A percentile compares a stretch with the other conserved stretches of the same genome.
phyloP scores from a whole-genome alignment of 1,284 basidiomycete species.

The Phylloporus sp. region DNA sequence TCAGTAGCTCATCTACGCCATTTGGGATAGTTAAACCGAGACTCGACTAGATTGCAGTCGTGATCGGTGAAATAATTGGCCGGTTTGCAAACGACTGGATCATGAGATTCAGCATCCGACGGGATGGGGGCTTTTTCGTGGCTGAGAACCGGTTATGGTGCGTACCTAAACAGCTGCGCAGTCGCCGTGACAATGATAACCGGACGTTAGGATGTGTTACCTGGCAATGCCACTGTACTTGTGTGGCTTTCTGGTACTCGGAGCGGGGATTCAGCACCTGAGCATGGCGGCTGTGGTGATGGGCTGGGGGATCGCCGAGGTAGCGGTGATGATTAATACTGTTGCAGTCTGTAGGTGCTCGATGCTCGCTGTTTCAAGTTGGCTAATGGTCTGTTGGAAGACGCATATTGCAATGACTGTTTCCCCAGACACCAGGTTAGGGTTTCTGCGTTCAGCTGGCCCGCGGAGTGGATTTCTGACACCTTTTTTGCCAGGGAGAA shows the following conservation, averaged over 20 bases:
- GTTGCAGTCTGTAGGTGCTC: slow-evolving; percentile 57
- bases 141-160: slow-evolving; percentile 73
- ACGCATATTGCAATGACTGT: slow-evolving; percentile 55
- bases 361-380: background rate
- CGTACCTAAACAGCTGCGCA: slow-evolving; percentile 11
- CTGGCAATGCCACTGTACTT: slow-evolving; percentile 65
- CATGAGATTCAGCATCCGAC: slow-evolving; percentile 56
- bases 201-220: slow-evolving; percentile 58
- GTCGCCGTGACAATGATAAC: background rate
- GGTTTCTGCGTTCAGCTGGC: background rate
- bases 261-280: slow-evolving; percentile 60
- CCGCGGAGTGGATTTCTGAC: background rate
- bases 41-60: slow-evolving; percentile 51
- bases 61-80: slow-evolving; percentile 72
- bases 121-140: slow-evolving; percentile 72
- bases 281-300: slow-evolving; percentile 59
- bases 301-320: slow-evolving; percentile 69
- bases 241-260: slow-evolving; percentile 65
- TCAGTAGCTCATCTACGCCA: slow-evolving; percentile 30
- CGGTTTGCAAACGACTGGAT: slow-evolving; percentile 72
- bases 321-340: slow-evolving; percentile 67
- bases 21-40: background rate
- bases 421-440: slow-evolving; percentile 42
- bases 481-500: slow-evolving; percentile 44
- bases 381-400: slow-evolving; percentile 32